Conservation (phyloP, 2,329 filamentous ascomycete genomes). For the Salinomyces thailandicus region DNA sequence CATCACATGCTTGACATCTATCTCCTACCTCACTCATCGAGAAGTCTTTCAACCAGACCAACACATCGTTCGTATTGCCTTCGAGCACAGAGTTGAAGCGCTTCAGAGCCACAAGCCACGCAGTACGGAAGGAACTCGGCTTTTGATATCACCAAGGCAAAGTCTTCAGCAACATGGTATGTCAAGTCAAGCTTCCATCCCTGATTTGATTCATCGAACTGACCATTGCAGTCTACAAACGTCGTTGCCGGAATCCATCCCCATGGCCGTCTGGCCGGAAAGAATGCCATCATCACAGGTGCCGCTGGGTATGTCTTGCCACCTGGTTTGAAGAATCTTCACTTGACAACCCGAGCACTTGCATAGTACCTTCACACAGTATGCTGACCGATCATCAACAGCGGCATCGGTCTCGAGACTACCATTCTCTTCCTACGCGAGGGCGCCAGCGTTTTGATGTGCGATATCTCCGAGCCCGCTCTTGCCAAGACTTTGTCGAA, state of each 20-base stretch:
- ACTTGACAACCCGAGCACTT: neutral
- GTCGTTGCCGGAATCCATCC: neutral
- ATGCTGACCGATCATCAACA: slow-evolving; percentile 27
- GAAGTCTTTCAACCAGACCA: no score
- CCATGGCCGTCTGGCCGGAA: slow-evolving; percentile 47
- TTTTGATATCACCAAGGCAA: no score
- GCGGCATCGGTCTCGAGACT: slow-evolving; percentile 89
- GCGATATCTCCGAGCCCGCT: slow-evolving; percentile 70
- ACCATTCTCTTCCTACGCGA: slow-evolving; percentile 81
- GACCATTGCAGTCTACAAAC: slow-evolving; percentile 1
- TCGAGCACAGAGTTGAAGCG: no score
- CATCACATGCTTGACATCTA: no score
- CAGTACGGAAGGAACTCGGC: no score
- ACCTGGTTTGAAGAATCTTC: neutral
- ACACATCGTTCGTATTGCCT: no score
- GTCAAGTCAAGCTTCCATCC: no score
- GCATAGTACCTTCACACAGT: neutral
- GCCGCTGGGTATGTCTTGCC: slow-evolving; percentile 60
- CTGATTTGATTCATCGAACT: neutral
- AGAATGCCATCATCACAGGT: slow-evolving; percentile 69
- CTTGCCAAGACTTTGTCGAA: slow-evolving; percentile 68
- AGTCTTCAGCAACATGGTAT: neutral
- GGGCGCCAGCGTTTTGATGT: slow-evolving; percentile 74
- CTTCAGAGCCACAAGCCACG: no score
- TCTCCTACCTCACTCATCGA: no score